phyloP scores from a whole-genome alignment of 192 early-diverging fungal species.

The Coemansia sp. region DNA sequence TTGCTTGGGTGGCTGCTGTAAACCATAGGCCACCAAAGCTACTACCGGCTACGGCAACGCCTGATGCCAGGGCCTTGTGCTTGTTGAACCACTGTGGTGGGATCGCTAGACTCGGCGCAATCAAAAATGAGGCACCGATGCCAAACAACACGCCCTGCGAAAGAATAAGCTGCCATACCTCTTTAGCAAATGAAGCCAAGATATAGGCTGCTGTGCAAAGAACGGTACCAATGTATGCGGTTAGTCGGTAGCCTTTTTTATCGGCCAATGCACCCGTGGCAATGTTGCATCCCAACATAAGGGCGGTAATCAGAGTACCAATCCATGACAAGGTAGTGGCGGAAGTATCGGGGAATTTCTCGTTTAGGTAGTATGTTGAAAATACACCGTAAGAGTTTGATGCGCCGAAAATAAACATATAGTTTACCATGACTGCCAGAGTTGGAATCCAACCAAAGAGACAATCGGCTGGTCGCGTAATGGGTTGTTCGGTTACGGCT shows the following conservation, averaged over 20 bases:
- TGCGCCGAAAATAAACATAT: slow-evolving; percentile 39
- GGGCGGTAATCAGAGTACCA: slow-evolving; percentile 27
- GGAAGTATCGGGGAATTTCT: slow-evolving; percentile 20
- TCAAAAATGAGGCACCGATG: slow-evolving; percentile 62
- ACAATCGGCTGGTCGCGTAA: slow-evolving; percentile 21
- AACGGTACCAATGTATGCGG: slow-evolving; percentile 30
- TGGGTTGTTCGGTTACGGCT: background rate
- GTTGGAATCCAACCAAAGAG: slow-evolving; percentile 41
- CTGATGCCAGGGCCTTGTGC: slow-evolving; percentile 64
- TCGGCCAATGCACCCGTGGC: slow-evolving; percentile 39
- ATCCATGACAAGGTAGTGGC: slow-evolving; percentile 39
- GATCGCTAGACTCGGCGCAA: slow-evolving; percentile 62
- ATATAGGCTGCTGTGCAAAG: slow-evolving; percentile 32
- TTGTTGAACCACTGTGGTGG: slow-evolving; percentile 70
- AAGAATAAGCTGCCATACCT: slow-evolving; percentile 70
- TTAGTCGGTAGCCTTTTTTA: slow-evolving; percentile 25
- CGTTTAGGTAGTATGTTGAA: slow-evolving; percentile 44
- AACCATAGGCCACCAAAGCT: slow-evolving; percentile 72
- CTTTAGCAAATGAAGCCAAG: slow-evolving; percentile 30
- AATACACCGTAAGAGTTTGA: slow-evolving; percentile 45
- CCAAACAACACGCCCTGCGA: slow-evolving; percentile 76
- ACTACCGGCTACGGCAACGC: slow-evolving; percentile 67
- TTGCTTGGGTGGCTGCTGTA: slow-evolving; percentile 53
- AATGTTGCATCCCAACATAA: slow-evolving; percentile 26
- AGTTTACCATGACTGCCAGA: slow-evolving; percentile 52